Evolutionary conservation across 148 eudicot species (phyloP).

Genomic region (Cornus florida): DNA sequence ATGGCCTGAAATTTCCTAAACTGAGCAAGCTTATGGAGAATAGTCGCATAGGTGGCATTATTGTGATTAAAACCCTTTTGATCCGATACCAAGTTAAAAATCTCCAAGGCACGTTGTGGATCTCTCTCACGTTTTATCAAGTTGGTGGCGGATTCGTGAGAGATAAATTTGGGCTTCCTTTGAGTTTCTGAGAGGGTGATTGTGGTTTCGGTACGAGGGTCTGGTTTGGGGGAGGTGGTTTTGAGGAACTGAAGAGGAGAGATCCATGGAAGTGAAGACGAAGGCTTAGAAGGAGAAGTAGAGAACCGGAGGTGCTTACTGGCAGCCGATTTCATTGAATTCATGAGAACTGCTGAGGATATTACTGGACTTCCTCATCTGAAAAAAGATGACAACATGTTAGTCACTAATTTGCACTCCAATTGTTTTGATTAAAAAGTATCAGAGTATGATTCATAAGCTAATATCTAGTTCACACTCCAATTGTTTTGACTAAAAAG

Average conservation of each 20-base stretch:
- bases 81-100: constrained; percentile 68
- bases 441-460: too few species aligned
- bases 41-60: constrained; percentile 64
- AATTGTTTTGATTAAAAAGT: neutral
- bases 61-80: constrained; percentile 90
- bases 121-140: constrained; percentile 67
- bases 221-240: constrained; percentile 16
- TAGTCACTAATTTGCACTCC: constrained; percentile 2
- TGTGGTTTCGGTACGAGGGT: constrained; percentile 36
- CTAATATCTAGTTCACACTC: neutral
- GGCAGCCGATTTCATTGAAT: constrained; percentile 14
- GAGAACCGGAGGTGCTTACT: constrained; percentile 21
- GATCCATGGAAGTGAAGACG: constrained; percentile 49
- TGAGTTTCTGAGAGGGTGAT: constrained; percentile 10
- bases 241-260: constrained; percentile 50
- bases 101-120: constrained; percentile 73
- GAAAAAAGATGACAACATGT: neutral
- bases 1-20: constrained; percentile 62
- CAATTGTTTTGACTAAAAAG: neutral
- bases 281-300: constrained; percentile 18
- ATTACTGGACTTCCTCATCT: constrained; percentile 18
- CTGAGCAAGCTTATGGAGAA: constrained; percentile 72
- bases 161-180: constrained; percentile 48
- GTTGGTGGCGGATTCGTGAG: constrained; percentile 64
- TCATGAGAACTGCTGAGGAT: constrained; percentile 12